Base-by-base conservation (phyloP, 2,329 filamentous ascomycete genomes). In the Periconia sp. region DNA sequence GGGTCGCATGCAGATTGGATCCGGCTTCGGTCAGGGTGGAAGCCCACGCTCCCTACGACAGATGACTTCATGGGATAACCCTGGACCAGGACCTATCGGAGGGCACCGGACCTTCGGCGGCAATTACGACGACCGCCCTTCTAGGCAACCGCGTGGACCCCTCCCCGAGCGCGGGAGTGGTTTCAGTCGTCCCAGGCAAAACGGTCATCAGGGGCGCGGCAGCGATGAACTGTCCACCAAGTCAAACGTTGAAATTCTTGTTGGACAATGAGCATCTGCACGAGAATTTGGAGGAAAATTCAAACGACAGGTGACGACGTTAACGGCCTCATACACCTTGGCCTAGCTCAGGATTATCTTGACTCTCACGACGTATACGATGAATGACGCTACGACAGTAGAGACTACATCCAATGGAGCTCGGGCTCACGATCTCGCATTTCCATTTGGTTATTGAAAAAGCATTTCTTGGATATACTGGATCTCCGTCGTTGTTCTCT, bases 51-150 rank as follows among this genome's bases (percentile, higher is more conserved):
- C 82, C 52, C 74, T 85, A 48, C 80, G 84, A 53, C 81, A 82
- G 63, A 83, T 85, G 76, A 82, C 83, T 60, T 85, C 82, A 45
- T 85, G 82, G 82, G 82, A 81, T 57, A 77, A 76, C 61, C 81
- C 82, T 52, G 84, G 82, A 23, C 82, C 85, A 35, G 84, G 82
- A 23, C 82, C 85, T 37, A 87, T 87, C 64, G 85, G 85, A 55
- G 84, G 85, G 69, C 85, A 87, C 73, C 79, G 85, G 57, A 79
- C 83, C 40, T 84, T 87, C 70, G 84, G 82, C 70, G 83, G 82
- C 70, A 77, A 74, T 58, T 84, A 81, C 70, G 83, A 86, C 61
- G 80, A 80, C 60, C 79, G 82, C 63, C 84, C 84, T 56, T 78
- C 85, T 62, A 78, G 85, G 59, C 84, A 87, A 68, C 83, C 85